Percentiles rank a stretch among this genome's conserved stretches.
phyloP scores from a whole-genome alignment of 2,329 filamentous ascomycete species.

The Epichloe sp. region DNA sequence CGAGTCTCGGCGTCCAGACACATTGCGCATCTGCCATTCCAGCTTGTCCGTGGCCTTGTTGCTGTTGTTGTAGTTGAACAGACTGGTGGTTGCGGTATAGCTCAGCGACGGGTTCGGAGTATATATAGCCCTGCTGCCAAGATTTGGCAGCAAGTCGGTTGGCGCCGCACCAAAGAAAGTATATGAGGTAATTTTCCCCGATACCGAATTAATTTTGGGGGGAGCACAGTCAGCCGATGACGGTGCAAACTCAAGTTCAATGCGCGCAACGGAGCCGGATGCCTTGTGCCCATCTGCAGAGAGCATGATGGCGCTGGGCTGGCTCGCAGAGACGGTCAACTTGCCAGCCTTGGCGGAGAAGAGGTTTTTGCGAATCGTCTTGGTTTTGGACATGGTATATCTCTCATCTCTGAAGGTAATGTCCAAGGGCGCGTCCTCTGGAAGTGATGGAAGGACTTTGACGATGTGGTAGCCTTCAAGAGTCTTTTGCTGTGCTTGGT shows the following conservation, averaged over 20 bases:
- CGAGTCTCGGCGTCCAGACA: conserved; percentile 33
- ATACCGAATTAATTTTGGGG: conserved; percentile 37
- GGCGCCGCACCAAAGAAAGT: conserved; percentile 38
- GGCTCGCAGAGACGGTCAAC: conserved; percentile 30
- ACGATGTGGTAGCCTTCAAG: conserved; percentile 31
- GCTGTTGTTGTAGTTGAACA: conserved; percentile 21
- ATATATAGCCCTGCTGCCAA: conserved; percentile 30
- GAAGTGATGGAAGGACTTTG: conserved; percentile 37
- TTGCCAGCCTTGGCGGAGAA: conserved; percentile 37
- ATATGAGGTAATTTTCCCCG: conserved; percentile 36
- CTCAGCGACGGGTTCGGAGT: conserved; percentile 28
- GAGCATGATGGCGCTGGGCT: conserved; percentile 36
- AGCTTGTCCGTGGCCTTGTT: conserved; percentile 18
- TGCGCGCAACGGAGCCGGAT: conserved; percentile 26
- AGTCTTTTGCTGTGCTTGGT: conserved; percentile 14
- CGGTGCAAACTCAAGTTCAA: conserved; percentile 37
- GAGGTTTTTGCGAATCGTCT: conserved; percentile 39
- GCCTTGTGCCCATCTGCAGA: conserved; percentile 33
- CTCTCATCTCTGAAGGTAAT: conserved; percentile 33
- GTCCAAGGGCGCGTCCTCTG: conserved; percentile 38
- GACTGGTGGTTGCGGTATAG: conserved; percentile 31
- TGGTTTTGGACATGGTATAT: conserved; percentile 37
- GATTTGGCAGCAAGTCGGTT: conserved; percentile 35
- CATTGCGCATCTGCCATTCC: conserved; percentile 28
- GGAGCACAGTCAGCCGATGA: conserved; percentile 27